These are phyloP conservation scores for Aspergillus conjunctus DNA, from an alignment of 495 filamentous ascomycete genomes.

Conservation along the genomic window DNA sequence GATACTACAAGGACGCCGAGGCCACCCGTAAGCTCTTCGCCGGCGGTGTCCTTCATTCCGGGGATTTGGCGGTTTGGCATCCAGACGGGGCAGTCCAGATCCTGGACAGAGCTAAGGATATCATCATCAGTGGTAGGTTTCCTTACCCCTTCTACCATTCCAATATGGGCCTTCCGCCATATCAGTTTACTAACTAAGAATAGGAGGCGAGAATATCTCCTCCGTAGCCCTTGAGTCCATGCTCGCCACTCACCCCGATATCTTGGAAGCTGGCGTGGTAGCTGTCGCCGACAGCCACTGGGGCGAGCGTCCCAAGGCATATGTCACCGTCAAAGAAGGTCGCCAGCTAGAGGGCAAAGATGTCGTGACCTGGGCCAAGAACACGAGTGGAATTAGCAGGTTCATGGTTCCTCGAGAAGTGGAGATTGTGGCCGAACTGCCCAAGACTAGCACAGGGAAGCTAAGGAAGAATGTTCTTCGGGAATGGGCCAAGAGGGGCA, in stretches of 20 bases:
- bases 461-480: conserved; percentile 91
- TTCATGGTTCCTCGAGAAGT: conserved; percentile 98
- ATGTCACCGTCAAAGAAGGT: conserved; percentile 74
- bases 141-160: neutral
- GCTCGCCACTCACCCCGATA: conserved; percentile 84
- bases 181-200: neutral
- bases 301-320: conserved; percentile 95
- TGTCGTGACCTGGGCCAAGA: conserved; percentile 84
- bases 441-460: conserved; percentile 97
- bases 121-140: conserved; percentile 88
- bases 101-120: conserved; percentile 92
- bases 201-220: conserved; percentile 96
- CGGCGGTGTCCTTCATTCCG: conserved; percentile 84
- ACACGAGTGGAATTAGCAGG: conserved; percentile 74
- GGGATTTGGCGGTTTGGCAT: conserved; percentile 92
- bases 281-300: conserved; percentile 88
- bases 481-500: conserved; percentile 69
- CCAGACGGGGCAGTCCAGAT: conserved; percentile 89
- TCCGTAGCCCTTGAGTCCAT: conserved; percentile 89
- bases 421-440: conserved; percentile 82
- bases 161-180: neutral
- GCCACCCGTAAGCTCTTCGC: conserved; percentile 87
- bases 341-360: conserved; percentile 64
- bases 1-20: conserved; percentile 86
- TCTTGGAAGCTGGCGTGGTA: conserved; percentile 90